Base-by-base conservation (phyloP, 495 filamentous ascomycete species). In the Pseudevernia furfuracea region DNA sequence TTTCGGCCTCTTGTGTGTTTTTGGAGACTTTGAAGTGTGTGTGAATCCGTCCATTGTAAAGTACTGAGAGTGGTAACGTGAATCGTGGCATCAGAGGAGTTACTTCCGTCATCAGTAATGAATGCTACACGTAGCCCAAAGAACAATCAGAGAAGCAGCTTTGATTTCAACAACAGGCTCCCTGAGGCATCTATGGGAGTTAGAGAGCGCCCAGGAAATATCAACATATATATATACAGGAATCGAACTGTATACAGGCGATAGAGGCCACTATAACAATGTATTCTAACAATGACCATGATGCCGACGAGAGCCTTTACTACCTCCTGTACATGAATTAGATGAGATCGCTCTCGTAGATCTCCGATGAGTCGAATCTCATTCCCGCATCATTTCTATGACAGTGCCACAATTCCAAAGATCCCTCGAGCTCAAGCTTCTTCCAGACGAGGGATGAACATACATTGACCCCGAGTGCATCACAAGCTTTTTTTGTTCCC, bases 221-320 rank as follows among this genome's bases (percentile, higher is more conserved):
- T 58, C 11, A 10, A 34, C 11, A 9, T 17, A 19, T 36, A 43
- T 59, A 59, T 49, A 12, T 34, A 59, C 43, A 49, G 23, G n/a
- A 38, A 52, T 19, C 10, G 43, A 34, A 19, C 23, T 64, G 53
- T 64, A 41, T 64, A 64, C 62, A 64, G 28, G 25, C 9, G 4
- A 59, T 6, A 32, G 34, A 17, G 15, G 34, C 39, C 39, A 30
- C 30, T 15, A 39, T 23, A 25, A 11, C 36, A n/a, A 36, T 41
- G 30, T n/a, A n/a, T 38, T 15, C 53, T 23, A 25, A 11, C 36
- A n/a, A 36, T 41, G 30, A 63, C 39, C 12, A n/a, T 15, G 56
- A 34, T 32, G 21, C 30, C 19, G 1, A 28, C 21, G 28, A 34
- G 38, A 36, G 39, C 28, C 39, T 25, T 32, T 10, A 38, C 56